Evolutionary conservation across 257 asterid genomes (phyloP).

Genomic region (Paulownia fortunei): DNA sequence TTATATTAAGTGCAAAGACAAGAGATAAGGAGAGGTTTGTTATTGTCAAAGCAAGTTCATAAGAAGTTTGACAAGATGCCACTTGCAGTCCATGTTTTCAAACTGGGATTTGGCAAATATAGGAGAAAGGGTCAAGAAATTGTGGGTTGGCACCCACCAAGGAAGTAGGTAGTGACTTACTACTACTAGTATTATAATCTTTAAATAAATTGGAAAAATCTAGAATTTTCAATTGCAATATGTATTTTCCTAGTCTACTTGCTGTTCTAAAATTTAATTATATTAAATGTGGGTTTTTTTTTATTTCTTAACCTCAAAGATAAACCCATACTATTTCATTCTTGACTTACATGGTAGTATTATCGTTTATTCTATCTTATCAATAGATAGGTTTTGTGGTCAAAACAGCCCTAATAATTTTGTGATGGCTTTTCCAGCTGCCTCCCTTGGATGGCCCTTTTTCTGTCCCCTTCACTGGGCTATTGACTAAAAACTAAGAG

Average conservation of each 20-base stretch:
- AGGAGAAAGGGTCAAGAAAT: not conserved
- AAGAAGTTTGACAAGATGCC: not conserved
- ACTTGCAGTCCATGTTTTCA: conserved; percentile 14
- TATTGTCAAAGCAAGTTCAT: conserved; percentile 7
- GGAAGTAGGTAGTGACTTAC: not conserved
- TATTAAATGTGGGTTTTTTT: no score
- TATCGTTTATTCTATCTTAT: not conserved
- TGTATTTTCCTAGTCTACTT: not conserved
- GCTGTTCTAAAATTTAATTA: no score
- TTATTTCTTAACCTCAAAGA: no score
- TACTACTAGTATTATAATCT: not conserved
- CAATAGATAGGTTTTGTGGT: not conserved
- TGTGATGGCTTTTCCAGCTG: conserved; percentile 14
- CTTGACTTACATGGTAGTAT: not conserved
- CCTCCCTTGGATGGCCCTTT: not conserved
- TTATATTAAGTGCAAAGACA: not conserved
- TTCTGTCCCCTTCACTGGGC: conserved; percentile 11
- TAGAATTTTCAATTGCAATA: no score
- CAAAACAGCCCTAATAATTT: conserved; percentile 10
- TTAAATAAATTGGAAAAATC: not conserved
- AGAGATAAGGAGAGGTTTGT: not conserved
- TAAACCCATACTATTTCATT: not conserved
- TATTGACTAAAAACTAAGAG: not conserved
- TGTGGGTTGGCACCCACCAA: not conserved
- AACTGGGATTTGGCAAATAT: not conserved